Base-by-base conservation (phyloP, 2,329 filamentous ascomycete genomes). In the Orbilia oligospora region DNA sequence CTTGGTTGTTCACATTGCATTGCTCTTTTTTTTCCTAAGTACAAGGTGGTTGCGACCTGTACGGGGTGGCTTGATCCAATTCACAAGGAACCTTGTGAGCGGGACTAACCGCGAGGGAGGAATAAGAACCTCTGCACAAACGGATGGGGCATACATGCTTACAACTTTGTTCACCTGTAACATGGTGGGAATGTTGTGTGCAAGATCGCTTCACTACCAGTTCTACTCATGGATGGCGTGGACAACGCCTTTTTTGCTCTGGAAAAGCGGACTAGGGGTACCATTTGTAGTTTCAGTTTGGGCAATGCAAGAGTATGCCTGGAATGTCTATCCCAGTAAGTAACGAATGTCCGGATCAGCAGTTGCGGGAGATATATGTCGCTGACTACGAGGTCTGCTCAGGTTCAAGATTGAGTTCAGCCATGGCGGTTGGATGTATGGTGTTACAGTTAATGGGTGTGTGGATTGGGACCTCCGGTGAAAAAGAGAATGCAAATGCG, bases 221-320 rank as follows among this genome's bases (percentile, higher is more conserved):
- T 97, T 97, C 87, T 97, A 94, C 85, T 90, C 93, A 55, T 97
- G 97, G 87, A 88, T 97, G 76, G 92, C 92, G 30, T 97, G 94
- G 94, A 89, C 92, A 14, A 93, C 93, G 5, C 94, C 94, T 0
- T 97, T 93, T 84, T 87, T 97, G 80, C 88, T 97, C 66, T 97
- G 94, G 93, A 89, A 90, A 82, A 89, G 91, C 70, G 90, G 91
- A 0, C 86, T 90, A 77, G 90, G 91, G 82, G 91, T 92, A 0
- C 83, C 91, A 10, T 82, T 91, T 36, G 89, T 93, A 81, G 91
- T 91, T 82, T 85, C 85, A 3, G 84, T 94, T 9, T 97, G 93
- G 92, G 88, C 87, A 2, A 87, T 89, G 76, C 94, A 97, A 84
- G 94, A 97, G 84, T 94, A 92, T 91, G 93, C 92, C 12, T 97